A percentile compares a stretch with the other conserved stretches of the same genome.
phyloP scores from a whole-genome alignment of 768 basidiomycete genomes.

The Lepiota brunneoincarnata region DNA sequence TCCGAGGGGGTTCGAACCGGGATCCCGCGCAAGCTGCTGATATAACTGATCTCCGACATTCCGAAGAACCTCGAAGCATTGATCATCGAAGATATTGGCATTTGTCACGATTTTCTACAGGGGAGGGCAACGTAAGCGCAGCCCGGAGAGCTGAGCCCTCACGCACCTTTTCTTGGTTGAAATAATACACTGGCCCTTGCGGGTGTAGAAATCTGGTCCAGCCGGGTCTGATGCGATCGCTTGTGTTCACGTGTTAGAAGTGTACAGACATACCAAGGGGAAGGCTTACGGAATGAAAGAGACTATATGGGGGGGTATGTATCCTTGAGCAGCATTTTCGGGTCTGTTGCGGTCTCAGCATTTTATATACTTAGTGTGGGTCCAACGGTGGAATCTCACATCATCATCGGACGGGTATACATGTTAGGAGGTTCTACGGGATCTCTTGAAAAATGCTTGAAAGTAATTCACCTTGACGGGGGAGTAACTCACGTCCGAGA shows the following conservation, averaged over 20 bases:
- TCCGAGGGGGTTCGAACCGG: constrained; percentile 1
- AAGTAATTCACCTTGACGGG: background rate
- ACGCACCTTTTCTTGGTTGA: constrained; percentile 6
- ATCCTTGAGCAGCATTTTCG: constrained; percentile 10
- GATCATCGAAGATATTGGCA: constrained; percentile 7
- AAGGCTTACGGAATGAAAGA: constrained; percentile 8
- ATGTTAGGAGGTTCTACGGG: background rate
- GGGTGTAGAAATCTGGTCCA: constrained; percentile 12
- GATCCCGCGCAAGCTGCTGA: background rate
- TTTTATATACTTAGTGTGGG: background rate
- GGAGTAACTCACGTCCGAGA: background rate
- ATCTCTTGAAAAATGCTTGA: background rate
- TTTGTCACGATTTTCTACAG: constrained; percentile 11
- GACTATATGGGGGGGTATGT: constrained; percentile 12
- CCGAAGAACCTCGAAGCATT: background rate
- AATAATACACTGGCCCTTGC: constrained; percentile 13
- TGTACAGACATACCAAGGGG: background rate
- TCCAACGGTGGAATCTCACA: background rate
- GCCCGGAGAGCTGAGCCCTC: too few relatives aligned
- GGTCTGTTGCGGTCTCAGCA: background rate
- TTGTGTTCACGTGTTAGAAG: background rate
- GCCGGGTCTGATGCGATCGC: constrained; percentile 5
- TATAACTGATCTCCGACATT: constrained; percentile 1
- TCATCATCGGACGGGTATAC: constrained; percentile 1
- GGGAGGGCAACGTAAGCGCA: too few relatives aligned